Evolutionary conservation across 2,329 filamentous ascomycete species (phyloP).

Genomic region (Whalleya microplaca): DNA sequence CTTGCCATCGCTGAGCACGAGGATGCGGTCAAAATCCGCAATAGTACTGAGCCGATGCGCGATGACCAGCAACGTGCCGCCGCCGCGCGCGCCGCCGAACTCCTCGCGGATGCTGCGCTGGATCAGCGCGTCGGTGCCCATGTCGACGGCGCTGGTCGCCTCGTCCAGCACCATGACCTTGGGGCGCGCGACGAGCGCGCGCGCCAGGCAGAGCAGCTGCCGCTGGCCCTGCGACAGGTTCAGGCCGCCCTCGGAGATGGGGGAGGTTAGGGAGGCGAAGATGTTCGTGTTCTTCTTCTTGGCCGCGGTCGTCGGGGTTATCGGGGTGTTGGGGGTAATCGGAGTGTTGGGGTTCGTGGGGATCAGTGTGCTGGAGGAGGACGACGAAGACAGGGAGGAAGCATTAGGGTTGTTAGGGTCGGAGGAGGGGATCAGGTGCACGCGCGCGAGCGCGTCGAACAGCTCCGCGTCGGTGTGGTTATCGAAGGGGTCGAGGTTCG

Average conservation of each 20-base stretch:
- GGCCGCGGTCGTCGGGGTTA: conserved; percentile 36
- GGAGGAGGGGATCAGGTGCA: conserved; percentile 60
- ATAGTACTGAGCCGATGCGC: conserved; percentile 78
- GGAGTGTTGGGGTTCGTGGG: conserved; percentile 41
- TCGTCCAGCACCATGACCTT: conserved; percentile 82
- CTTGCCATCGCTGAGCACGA: conserved; percentile 70
- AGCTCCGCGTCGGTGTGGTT: conserved; percentile 71
- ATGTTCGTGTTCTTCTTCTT: conserved; percentile 64
- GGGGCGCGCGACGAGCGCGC: conserved; percentile 71
- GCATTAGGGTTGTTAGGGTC: neutral
- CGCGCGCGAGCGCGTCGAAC: conserved; percentile 68
- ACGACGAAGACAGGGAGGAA: neutral
- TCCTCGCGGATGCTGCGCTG: conserved; percentile 74
- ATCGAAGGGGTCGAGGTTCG: conserved; percentile 77
- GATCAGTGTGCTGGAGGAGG: conserved; percentile 26
- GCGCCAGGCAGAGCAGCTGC: conserved; percentile 75
- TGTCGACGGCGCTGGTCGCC: conserved; percentile 78
- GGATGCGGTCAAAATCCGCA: conserved; percentile 74
- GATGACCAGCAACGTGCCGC: conserved; percentile 72
- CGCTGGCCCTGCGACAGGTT: conserved; percentile 79
- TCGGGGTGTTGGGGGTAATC: too few relatives aligned
- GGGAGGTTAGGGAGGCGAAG: conserved; percentile 64
- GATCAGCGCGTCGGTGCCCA: conserved; percentile 74
- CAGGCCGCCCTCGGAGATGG: conserved; percentile 71
- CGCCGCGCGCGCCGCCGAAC: conserved; percentile 53